A percentile compares a stretch with the other conserved stretches of the same genome.
phyloP scores from a whole-genome alignment of 345 rosid species.

The Boechera stricta region DNA sequence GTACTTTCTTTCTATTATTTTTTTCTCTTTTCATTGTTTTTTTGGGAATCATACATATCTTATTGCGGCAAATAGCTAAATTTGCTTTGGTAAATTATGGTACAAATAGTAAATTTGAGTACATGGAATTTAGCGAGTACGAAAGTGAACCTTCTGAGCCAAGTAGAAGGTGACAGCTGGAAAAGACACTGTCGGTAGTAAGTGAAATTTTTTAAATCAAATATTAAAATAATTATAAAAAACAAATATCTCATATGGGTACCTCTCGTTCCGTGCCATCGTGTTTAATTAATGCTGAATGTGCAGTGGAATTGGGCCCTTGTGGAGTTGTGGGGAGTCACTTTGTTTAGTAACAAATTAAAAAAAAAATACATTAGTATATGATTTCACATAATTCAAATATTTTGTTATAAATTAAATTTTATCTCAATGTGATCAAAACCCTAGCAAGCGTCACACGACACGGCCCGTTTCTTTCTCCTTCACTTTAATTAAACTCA shows the following conservation, averaged over 20 bases:
- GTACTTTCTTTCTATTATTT: conserved; percentile 28
- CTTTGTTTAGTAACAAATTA: conserved; percentile 29
- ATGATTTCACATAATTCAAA: background rate
- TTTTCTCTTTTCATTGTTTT: background rate
- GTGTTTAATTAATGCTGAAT: conserved; percentile 42
- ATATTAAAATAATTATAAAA: conserved; percentile 5
- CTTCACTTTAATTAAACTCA: background rate
- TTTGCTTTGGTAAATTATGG: conserved; percentile 16
- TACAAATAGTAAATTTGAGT: conserved; percentile 19
- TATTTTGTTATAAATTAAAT: background rate
- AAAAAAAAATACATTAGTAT: background rate
- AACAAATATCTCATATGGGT: conserved; percentile 35
- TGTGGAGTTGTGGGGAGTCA: conserved; percentile 36
- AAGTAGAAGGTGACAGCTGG: conserved; percentile 36
- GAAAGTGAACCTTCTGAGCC: conserved; percentile 32
- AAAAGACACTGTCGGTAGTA: conserved; percentile 42
- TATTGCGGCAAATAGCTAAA: background rate
- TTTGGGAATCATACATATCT: background rate
- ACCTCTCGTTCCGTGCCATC: conserved; percentile 47
- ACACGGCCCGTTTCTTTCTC: conserved; percentile 47
- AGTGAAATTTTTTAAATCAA: background rate
- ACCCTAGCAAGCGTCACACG: conserved; percentile 47
- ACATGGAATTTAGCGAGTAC: conserved; percentile 25
- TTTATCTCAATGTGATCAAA: conserved; percentile 15
- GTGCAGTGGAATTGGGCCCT: conserved; percentile 45